Percentiles rank a stretch among this genome's conserved stretches.
These are phyloP conservation scores for Marasmius oreades DNA, from an alignment of 1,284 basidiomycete species.

Conservation along the genomic window DNA sequence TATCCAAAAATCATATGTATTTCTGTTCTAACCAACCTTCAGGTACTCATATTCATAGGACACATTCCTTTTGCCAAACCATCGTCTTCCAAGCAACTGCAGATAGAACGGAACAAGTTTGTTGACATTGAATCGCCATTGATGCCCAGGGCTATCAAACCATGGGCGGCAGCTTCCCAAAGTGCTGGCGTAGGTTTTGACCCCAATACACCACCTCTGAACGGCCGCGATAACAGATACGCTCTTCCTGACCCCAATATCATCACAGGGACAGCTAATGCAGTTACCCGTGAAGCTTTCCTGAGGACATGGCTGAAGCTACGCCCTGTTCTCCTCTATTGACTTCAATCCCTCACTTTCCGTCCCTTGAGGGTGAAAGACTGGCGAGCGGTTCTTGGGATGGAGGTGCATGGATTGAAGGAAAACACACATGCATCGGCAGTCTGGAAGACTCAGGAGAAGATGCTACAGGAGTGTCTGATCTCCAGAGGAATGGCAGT, in stretches of 20 bases:
- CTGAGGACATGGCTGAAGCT: neutral
- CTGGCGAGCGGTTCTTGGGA: neutral
- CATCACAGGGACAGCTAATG: neutral
- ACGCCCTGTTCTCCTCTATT: neutral
- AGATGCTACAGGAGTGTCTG: neutral
- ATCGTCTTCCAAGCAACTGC: neutral
- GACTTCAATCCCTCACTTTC: neutral
- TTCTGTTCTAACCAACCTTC: neutral
- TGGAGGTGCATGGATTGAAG: neutral
- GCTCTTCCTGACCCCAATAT: constrained; percentile 4
- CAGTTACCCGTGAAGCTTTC: neutral
- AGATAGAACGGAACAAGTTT: neutral
- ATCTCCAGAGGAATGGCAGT: neutral
- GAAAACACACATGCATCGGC: neutral
- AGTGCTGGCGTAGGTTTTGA: neutral
- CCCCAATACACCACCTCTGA: neutral
- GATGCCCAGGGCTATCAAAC: neutral
- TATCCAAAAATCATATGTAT: neutral
- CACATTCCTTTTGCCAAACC: neutral
- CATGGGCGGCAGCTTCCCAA: neutral
- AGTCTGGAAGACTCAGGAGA: neutral
- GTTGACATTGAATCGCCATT: neutral
- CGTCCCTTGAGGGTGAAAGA: neutral
- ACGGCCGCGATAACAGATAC: neutral
- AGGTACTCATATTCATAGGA: neutral